Base-by-base conservation (phyloP, 2,329 filamentous ascomycete species). In the Didymella lethalis region DNA sequence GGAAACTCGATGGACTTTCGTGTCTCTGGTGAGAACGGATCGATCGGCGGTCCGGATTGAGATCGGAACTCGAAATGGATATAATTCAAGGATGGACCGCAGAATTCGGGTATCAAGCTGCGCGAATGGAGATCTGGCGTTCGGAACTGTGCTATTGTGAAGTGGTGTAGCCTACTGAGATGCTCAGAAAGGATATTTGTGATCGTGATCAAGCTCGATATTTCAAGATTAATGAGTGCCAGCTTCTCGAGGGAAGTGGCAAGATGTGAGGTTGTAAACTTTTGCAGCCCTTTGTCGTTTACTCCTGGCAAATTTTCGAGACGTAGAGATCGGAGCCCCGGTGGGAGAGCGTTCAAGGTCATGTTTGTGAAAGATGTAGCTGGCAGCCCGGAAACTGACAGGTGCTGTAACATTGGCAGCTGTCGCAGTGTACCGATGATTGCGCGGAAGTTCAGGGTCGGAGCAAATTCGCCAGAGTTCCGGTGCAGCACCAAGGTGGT, bases 31-130 rank as follows among this genome's bases (percentile, higher is more conserved):
- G 49, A 62, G 8, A 60, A 45, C 3, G 63, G 54, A 7, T 48
- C 48, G 2, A 66, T 55, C 2, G 58, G 44, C 28, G 67, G 61
- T 23, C 62, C 59, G n/a, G 67, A 70, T 50, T 76, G 70, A 1
- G 70, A 71, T 6, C 66, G 64, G 26, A 91, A 83, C 66, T 87
- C 85, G 85, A 85, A 87, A 65, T 88, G 85, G 3, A 88, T 72
- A 60, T 79, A 81, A 53, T 77, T 76, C 11, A 88, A 74, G n/a
- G 73, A 79, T 2, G 74, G 70, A 0, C 84, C 85, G 6, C 78
- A 78, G 28, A 87, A 77, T 11, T 81, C 67, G 0, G 83, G 81
- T 23, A 83, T 67, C 49, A 80, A 76, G 10, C 75, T 72, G 16
- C 78, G 79, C 5, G 76, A 67, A 3, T 78, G 75, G 18, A 84